phyloP scores from a whole-genome alignment of 2,329 filamentous ascomycete genomes.

The Diaporthe caulivora region DNA sequence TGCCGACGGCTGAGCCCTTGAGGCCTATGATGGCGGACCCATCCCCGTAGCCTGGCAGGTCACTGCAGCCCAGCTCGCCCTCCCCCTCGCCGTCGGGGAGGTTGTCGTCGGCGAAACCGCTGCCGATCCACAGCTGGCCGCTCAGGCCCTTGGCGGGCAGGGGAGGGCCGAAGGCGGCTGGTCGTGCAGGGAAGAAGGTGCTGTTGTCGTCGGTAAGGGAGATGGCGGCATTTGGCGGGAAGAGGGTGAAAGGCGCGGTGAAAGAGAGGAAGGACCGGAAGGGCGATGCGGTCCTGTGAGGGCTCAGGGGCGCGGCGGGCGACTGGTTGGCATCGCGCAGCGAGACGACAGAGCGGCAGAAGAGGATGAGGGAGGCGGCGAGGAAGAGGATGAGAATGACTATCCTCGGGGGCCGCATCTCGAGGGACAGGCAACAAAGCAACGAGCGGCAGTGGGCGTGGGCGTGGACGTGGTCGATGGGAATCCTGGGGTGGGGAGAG shows the following conservation, averaged over 20 bases:
- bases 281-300: conserved; percentile 48
- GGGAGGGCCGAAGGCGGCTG: conserved; percentile 90
- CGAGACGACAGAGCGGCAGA: conserved; percentile 65
- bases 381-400: conserved; percentile 67
- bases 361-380: conserved; percentile 65
- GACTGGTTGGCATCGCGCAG: conserved; percentile 41
- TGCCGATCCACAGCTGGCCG: conserved; percentile 93
- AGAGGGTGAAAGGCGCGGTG: conserved; percentile 84
- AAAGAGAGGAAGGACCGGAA: conserved; percentile 76
- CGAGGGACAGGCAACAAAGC: conserved; percentile 31
- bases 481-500: not conserved
- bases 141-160: conserved; percentile 83
- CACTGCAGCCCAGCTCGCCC: conserved; percentile 93
- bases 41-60: conserved; percentile 89
- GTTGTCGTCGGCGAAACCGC: conserved; percentile 86
- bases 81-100: conserved; percentile 74
- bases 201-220: conserved; percentile 98
- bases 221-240: conserved; percentile 95
- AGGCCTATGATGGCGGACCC: conserved; percentile 55
- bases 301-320: conserved; percentile 44
- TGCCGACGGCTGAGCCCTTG: conserved; percentile 57
- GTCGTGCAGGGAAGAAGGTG: conserved; percentile 93
- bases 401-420: conserved; percentile 67
- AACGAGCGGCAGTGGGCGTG: not conserved
- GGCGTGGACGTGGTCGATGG: not conserved